phyloP scores from a whole-genome alignment of 1,139 yeast genomes.

The Yamadazyma blattariae region DNA sequence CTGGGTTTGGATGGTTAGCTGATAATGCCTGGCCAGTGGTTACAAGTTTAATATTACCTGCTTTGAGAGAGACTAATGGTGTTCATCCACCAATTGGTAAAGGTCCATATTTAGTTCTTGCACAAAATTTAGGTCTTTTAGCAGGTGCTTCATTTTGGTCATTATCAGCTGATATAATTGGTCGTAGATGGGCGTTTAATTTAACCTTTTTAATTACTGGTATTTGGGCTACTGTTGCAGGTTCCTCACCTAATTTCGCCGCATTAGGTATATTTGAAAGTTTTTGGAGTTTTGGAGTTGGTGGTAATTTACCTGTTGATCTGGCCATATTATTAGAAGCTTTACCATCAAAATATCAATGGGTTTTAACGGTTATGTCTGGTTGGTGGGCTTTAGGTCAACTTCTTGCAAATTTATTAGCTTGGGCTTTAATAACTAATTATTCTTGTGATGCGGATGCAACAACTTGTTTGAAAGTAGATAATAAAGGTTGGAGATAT shows the following conservation, averaged over 20 bases:
- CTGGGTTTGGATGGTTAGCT: slow-evolving; percentile 46
- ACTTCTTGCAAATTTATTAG: slow-evolving; percentile 33
- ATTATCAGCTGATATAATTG: slow-evolving; percentile 38
- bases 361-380: slow-evolving; percentile 43
- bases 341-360: slow-evolving; percentile 34
- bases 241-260: slow-evolving; percentile 40
- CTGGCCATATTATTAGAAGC: slow-evolving; percentile 45
- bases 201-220: slow-evolving; percentile 42
- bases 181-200: slow-evolving; percentile 44
- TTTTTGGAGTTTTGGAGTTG: slow-evolving; percentile 46
- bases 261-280: slow-evolving; percentile 37
- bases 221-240: slow-evolving; percentile 35
- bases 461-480: slow-evolving; percentile 25
- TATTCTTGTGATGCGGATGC: slow-evolving; percentile 30
- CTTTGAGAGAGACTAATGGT: slow-evolving; percentile 35
- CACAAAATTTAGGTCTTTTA: slow-evolving; percentile 42
- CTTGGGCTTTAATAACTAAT: slow-evolving; percentile 42
- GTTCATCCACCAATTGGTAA: slow-evolving; percentile 33
- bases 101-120: slow-evolving; percentile 38
- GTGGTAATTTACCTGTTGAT: slow-evolving; percentile 45
- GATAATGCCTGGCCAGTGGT: slow-evolving; percentile 47
- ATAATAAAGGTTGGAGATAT: slow-evolving; percentile 46
- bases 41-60: slow-evolving; percentile 32
- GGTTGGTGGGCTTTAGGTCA: slow-evolving; percentile 47
- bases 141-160: slow-evolving; percentile 46